Evolutionary conservation across 768 basidiomycete genomes (phyloP).

Genomic region (Crassisporium funariophilum): DNA sequence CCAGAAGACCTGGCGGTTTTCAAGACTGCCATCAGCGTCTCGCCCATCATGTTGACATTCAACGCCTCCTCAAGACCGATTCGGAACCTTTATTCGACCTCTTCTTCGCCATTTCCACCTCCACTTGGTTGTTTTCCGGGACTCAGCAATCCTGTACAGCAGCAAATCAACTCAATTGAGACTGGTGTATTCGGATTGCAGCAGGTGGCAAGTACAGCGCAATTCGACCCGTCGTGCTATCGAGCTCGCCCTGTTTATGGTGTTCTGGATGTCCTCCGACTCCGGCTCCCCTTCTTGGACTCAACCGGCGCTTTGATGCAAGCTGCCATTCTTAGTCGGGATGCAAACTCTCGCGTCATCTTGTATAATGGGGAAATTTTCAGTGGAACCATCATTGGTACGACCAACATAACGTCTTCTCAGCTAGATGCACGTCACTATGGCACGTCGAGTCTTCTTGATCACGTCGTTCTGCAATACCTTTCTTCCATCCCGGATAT

Average conservation of each 20-base stretch:
- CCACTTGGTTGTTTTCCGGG: conserved; percentile 65
- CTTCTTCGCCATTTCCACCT: conserved; percentile 53
- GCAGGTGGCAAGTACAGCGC: conserved; percentile 25
- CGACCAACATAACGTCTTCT: conserved; percentile 31
- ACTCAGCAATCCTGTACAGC: conserved; percentile 39
- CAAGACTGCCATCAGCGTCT: conserved; percentile 44
- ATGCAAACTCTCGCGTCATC: conserved; percentile 48
- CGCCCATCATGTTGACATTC: conserved; percentile 59
- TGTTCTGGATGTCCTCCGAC: conserved; percentile 54
- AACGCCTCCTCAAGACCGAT: conserved; percentile 49
- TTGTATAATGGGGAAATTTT: conserved; percentile 54
- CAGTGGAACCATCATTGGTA: conserved; percentile 43
- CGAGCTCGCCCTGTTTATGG: conserved; percentile 64
- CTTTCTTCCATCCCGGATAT: conserved; percentile 51
- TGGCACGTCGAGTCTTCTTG: conserved; percentile 54
- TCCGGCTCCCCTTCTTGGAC: conserved; percentile 60
- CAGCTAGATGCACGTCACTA: conserved; percentile 52
- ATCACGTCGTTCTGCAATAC: conserved; percentile 61
- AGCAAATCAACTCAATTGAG: conserved; percentile 51
- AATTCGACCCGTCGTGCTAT: conserved; percentile 55
- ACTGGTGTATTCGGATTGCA: conserved; percentile 51
- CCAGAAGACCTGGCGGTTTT: conserved; percentile 46
- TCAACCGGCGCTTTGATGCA: conserved; percentile 46
- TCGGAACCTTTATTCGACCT: conserved; percentile 41
- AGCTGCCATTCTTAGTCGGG: conserved; percentile 48